Conservation (phyloP, 2,329 filamentous ascomycete species). For the Rachicladosporium sp. region DNA sequence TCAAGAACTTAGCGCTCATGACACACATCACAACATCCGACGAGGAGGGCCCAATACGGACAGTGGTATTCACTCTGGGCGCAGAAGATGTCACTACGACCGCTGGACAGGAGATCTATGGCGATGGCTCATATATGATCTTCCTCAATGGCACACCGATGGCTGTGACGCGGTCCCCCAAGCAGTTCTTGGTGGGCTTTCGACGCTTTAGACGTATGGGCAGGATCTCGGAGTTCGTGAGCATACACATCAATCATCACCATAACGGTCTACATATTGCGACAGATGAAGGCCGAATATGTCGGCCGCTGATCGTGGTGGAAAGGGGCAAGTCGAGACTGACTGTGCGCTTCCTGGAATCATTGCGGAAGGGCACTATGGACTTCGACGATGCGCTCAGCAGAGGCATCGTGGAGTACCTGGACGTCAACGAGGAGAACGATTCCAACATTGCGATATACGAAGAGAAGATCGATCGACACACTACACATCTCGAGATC, state of each 20-base stretch:
- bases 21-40: conserved; percentile 97
- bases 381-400: conserved; percentile 91
- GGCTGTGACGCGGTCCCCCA: conserved; percentile 73
- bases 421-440: conserved; percentile 97
- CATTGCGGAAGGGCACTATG: conserved; percentile 70
- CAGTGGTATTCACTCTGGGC: conserved; percentile 76
- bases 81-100: conserved; percentile 70
- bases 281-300: conserved; percentile 93
- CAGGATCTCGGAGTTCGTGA: conserved; percentile 89
- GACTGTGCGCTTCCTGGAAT: conserved; percentile 62
- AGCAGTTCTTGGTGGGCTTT: conserved; percentile 74
- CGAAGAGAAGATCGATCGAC: conserved; percentile 68
- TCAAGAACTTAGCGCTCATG: conserved; percentile 97
- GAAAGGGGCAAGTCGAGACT: conserved; percentile 77
- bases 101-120: conserved; percentile 76
- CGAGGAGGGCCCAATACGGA: conserved; percentile 78
- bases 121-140: conserved; percentile 72
- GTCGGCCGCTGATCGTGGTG: conserved; percentile 88
- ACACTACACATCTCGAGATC: conserved; percentile 90
- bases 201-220: conserved; percentile 78
- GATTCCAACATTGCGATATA: conserved; percentile 87
- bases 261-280: conserved; percentile 88
- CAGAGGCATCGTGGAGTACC: conserved; percentile 83
- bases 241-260: conserved; percentile 90
- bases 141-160: conserved; percentile 93